Percentiles rank a stretch among this genome's conserved stretches.
Conservation (phyloP, 192 early-diverging fungal species). For the Podila horticola region DNA sequence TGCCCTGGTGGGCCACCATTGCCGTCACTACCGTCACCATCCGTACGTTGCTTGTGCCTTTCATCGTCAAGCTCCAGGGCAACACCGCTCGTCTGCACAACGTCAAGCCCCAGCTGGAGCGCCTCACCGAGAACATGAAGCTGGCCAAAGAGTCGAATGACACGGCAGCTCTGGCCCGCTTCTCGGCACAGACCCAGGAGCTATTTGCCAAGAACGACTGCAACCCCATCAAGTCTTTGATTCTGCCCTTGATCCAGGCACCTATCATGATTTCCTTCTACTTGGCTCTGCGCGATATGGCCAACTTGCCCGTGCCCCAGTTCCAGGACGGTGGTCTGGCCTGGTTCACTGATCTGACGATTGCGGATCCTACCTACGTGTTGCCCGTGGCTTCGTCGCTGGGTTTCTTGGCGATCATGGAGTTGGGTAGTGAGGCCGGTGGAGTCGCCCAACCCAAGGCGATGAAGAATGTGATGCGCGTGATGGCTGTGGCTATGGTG, state of each 20-base stretch:
- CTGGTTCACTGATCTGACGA: conserved; percentile 90
- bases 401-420: conserved; percentile 79
- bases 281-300: conserved; percentile 83
- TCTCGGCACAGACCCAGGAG: conserved; percentile 59
- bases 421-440: conserved; percentile 59
- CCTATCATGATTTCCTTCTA: conserved; percentile 91
- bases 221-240: conserved; percentile 70
- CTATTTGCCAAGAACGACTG: conserved; percentile 74
- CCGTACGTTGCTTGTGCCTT: conserved; percentile 76
- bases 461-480: conserved; percentile 50
- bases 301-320: conserved; percentile 82
- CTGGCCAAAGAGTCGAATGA: conserved; percentile 69
- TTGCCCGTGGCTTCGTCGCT: conserved; percentile 80
- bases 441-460: conserved; percentile 37
- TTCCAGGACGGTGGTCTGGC: conserved; percentile 77
- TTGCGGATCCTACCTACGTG: conserved; percentile 82
- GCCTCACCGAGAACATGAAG: conserved; percentile 73
- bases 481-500: conserved; percentile 54
- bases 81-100: conserved; percentile 75
- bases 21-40: conserved; percentile 71
- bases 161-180: conserved; percentile 54
- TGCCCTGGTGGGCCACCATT: conserved; percentile 97
- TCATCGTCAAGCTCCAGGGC: conserved; percentile 78
- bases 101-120: conserved; percentile 75
- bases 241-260: conserved; percentile 72